Evolutionary conservation across 768 basidiomycete genomes (phyloP).

Genomic region (Mycena polygramma): DNA sequence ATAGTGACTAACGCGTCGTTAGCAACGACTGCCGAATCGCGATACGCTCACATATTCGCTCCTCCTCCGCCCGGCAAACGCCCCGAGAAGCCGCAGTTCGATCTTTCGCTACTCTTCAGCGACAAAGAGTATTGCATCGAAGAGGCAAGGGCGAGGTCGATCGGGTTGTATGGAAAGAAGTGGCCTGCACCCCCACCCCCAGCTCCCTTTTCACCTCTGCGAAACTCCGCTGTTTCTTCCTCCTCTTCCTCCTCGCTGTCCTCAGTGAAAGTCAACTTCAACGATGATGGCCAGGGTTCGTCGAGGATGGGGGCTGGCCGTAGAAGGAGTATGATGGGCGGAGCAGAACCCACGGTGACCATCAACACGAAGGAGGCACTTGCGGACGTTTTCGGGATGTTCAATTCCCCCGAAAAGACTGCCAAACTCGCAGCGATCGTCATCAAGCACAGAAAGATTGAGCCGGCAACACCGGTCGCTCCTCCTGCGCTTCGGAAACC

Average conservation of each 20-base stretch:
- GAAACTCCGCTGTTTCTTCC: slow-evolving; percentile 38
- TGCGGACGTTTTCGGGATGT: slow-evolving; percentile 95
- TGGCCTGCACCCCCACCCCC: slow-evolving; percentile 78
- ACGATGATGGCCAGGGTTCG: slow-evolving; percentile 67
- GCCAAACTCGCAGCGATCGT: slow-evolving; percentile 60
- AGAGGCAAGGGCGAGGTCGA: slow-evolving; percentile 84
- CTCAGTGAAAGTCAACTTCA: slow-evolving; percentile 66
- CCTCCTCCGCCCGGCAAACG: slow-evolving; percentile 78
- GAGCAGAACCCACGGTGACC: slow-evolving; percentile 87
- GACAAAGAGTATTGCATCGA: slow-evolving; percentile 89
- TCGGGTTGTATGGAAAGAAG: slow-evolving; percentile 87
- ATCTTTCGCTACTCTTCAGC: slow-evolving; percentile 79
- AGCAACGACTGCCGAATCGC: slow-evolving; percentile 58
- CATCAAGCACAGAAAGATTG: slow-evolving; percentile 80
- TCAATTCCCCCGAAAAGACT: slow-evolving; percentile 90
- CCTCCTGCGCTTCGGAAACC: slow-evolving; percentile 49
- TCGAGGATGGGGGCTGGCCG: slow-evolving; percentile 56
- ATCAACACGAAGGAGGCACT: slow-evolving; percentile 98
- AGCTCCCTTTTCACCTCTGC: slow-evolving; percentile 46
- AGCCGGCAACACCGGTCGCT: slow-evolving; percentile 64
- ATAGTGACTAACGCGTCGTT: slow-evolving; percentile 45
- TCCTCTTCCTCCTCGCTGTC: slow-evolving; percentile 53
- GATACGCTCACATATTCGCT: slow-evolving; percentile 82
- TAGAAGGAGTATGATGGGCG: slow-evolving; percentile 59
- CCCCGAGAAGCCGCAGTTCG: slow-evolving; percentile 78